These are phyloP conservation scores for Selaginella tamariscina DNA, from an alignment of 75 land plant species.

Conservation along the genomic window DNA sequence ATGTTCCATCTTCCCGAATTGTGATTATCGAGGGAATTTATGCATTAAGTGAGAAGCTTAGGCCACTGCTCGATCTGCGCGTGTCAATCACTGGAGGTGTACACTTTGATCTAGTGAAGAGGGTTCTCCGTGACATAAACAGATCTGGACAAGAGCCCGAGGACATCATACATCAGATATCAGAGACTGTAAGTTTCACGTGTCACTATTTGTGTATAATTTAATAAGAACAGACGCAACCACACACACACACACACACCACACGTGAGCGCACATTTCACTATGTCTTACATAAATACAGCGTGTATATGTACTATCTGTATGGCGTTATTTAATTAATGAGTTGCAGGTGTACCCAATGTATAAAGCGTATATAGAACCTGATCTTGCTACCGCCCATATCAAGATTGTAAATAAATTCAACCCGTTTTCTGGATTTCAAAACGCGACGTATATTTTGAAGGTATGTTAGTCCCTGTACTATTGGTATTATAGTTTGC, in stretches of 20 bases:
- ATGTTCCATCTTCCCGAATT: constrained; percentile 6
- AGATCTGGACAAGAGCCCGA: constrained; percentile 10
- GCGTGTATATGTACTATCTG: background rate
- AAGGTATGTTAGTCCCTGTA: background rate
- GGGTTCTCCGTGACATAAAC: constrained; percentile 11
- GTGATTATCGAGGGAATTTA: constrained; percentile 12
- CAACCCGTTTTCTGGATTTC: constrained; percentile 13
- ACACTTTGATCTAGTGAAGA: constrained; percentile 8
- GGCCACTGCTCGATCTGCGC: background rate
- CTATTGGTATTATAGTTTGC: background rate
- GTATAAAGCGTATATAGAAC: constrained; percentile 11
- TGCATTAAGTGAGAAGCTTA: constrained; percentile 3
- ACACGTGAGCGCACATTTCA: too few relatives aligned
- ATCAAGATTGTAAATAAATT: constrained; percentile 13
- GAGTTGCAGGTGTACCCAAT: constrained; percentile 7
- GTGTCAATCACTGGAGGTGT: constrained; percentile 9
- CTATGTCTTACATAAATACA: too few relatives aligned
- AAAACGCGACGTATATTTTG: constrained; percentile 10
- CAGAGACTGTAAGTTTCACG: constrained; percentile 9
- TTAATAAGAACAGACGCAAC: too few relatives aligned
- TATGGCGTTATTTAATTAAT: background rate
- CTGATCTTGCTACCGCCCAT: constrained; percentile 5
- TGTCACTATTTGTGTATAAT: background rate
- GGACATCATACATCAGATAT: constrained; percentile 12
- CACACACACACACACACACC: too few relatives aligned